Evolutionary conservation across 768 basidiomycete species (phyloP).

Genomic region (Collybia sordida): DNA sequence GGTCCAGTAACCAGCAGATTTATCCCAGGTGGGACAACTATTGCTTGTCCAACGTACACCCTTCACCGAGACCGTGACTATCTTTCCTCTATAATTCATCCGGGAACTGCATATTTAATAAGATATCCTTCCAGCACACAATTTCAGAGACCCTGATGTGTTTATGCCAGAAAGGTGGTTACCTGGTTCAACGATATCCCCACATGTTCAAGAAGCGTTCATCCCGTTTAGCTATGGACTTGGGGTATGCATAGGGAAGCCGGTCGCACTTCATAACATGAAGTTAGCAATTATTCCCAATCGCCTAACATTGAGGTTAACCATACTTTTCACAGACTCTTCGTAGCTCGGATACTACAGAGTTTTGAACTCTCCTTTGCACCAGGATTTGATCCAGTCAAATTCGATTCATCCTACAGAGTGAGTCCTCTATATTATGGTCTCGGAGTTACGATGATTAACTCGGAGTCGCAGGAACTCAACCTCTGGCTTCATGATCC

Average conservation of each 20-base stretch:
- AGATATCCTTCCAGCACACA: constrained; percentile 6
- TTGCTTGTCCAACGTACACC: constrained; percentile 15
- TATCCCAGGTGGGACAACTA: constrained; percentile 10
- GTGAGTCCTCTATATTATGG: constrained; percentile 4
- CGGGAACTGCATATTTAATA: background rate
- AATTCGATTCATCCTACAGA: constrained; percentile 20
- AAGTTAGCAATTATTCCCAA: constrained; percentile 11
- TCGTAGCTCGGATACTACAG: constrained; percentile 12
- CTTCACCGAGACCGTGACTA: constrained; percentile 14
- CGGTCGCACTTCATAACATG: constrained; percentile 24
- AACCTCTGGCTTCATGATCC: constrained; percentile 22
- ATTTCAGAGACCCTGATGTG: constrained; percentile 18
- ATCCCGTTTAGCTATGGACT: constrained; percentile 20
- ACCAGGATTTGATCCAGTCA: constrained; percentile 12
- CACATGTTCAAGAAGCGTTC: constrained; percentile 15
- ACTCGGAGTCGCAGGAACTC: constrained; percentile 14
- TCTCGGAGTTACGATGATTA: background rate
- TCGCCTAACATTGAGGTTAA: background rate
- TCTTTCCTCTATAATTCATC: background rate
- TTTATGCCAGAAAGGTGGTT: constrained; percentile 22
- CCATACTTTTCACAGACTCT: constrained; percentile 5
- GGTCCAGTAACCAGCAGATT: constrained; percentile 2
- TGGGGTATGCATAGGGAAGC: constrained; percentile 22
- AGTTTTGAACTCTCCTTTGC: constrained; percentile 14
- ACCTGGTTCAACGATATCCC: background rate